phyloP scores from a whole-genome alignment of 1,284 basidiomycete genomes.

The Volvariella volvacea region DNA sequence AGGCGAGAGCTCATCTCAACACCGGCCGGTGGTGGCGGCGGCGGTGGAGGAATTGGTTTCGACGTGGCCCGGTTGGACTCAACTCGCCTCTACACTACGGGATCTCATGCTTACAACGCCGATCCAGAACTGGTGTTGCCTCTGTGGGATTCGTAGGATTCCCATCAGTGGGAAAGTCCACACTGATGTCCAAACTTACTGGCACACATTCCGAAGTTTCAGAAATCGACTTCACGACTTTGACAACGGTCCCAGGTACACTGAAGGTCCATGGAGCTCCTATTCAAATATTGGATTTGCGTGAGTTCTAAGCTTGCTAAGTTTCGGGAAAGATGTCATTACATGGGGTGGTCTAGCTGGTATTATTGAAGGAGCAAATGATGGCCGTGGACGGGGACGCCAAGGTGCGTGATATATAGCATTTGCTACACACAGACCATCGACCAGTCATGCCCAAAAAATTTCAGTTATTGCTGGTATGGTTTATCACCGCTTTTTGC shows the following conservation, averaged over 20 bases:
- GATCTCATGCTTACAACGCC: conserved; percentile 2
- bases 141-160: conserved; percentile 95
- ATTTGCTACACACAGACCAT: conserved; percentile 2
- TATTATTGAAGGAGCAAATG: conserved; percentile 99
- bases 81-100: conserved; percentile 5
- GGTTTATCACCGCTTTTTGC: conserved; percentile 17
- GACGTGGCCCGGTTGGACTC: conserved; percentile 88
- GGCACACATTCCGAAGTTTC: conserved; percentile 98
- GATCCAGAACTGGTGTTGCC: conserved; percentile 88
- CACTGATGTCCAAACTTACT: conserved; percentile 96
- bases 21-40: conserved; percentile 71
- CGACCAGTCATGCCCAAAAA: conserved; percentile 1
- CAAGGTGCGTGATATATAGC: conserved; percentile 60
- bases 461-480: conserved; percentile 76
- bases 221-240: conserved; percentile 96
- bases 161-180: conserved; percentile 87
- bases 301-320: conserved; percentile 44
- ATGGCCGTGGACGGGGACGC: conserved; percentile 95
- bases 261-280: conserved; percentile 92
- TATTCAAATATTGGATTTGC: conserved; percentile 82
- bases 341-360: conserved; percentile 56
- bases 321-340: too few species aligned
- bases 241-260: conserved; percentile 93
- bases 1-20: conserved; percentile 90
- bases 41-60: conserved; percentile 83